Conservation (phyloP, 805 yeast genomes). For the Maudiozyma saulgeensis region DNA sequence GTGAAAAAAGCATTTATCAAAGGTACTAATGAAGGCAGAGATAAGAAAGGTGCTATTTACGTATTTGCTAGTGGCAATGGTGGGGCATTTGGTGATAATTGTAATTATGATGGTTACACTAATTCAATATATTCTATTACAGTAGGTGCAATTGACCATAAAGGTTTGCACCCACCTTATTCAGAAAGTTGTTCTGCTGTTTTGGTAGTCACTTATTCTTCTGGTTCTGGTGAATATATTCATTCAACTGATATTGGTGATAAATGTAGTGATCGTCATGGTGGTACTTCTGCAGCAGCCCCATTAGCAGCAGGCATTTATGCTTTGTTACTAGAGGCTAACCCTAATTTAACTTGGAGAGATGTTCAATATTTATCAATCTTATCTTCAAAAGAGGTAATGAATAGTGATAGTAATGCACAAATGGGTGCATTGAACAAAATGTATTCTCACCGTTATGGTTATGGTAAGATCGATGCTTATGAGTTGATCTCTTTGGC, state of each 20-base stretch:
- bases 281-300: slow-evolving; percentile 98
- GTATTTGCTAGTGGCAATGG: slow-evolving; percentile 98
- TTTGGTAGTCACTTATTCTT: slow-evolving; percentile 83
- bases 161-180: slow-evolving; percentile 79
- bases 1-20: slow-evolving; percentile 77
- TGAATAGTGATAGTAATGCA: slow-evolving; percentile 60
- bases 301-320: slow-evolving; percentile 97
- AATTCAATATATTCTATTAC: slow-evolving; percentile 92
- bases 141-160: slow-evolving; percentile 84
- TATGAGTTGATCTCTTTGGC: slow-evolving; percentile 64
- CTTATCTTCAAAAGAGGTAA: slow-evolving; percentile 57
- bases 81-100: slow-evolving; percentile 70
- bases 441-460: slow-evolving; percentile 75
- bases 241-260: slow-evolving; percentile 75
- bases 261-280: slow-evolving; percentile 66
- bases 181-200: slow-evolving; percentile 93
- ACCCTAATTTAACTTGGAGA: slow-evolving; percentile 89
- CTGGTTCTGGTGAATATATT: slow-evolving; percentile 83
- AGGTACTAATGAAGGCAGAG: slow-evolving; percentile 76
- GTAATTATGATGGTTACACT: slow-evolving; percentile 96
- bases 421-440: slow-evolving; percentile 60
- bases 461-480: slow-evolving; percentile 89
- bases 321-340: slow-evolving; percentile 69
- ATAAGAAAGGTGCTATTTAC: slow-evolving; percentile 73
- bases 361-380: slow-evolving; percentile 83